These are phyloP conservation scores for Fusarium miscanthi DNA, from an alignment of 2,329 filamentous ascomycete species.

Conservation along the genomic window DNA sequence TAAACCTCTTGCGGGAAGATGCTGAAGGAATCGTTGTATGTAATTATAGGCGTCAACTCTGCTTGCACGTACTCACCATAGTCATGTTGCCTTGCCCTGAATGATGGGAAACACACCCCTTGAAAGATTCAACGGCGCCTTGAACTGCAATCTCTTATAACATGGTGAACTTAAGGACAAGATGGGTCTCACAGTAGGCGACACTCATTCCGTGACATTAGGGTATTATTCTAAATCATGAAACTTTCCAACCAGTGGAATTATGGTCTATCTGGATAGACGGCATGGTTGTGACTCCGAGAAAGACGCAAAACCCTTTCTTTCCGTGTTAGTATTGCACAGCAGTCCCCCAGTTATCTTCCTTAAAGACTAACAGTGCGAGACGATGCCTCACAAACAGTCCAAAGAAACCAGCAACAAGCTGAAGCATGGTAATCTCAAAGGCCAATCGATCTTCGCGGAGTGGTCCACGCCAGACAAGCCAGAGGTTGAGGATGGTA, in stretches of 20 bases:
- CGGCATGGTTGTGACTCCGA: not conserved
- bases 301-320: not conserved
- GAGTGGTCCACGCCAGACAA: constrained; percentile 93
- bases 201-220: not conserved
- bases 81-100: constrained; percentile 28
- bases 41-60: constrained; percentile 40
- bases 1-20: constrained; percentile 4
- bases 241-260: constrained; percentile 6
- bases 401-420: constrained; percentile 79
- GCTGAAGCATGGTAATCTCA: constrained; percentile 84
- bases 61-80: constrained; percentile 22
- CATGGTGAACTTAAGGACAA: not conserved
- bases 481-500: constrained; percentile 94
- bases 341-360: constrained; percentile 78
- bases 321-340: constrained; percentile 34
- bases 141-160: not conserved
- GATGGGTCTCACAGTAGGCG: not conserved
- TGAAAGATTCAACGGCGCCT: constrained; percentile 8
- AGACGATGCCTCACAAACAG: constrained; percentile 87
- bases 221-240: constrained; percentile 24
- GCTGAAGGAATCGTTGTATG: constrained; percentile 28
- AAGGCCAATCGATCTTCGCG: constrained; percentile 84
- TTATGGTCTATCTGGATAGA: not conserved
- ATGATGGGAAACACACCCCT: constrained; percentile 28
- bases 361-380: constrained; percentile 87